These are phyloP conservation scores for Pestalotiopsis sp. DNA, from an alignment of 2,329 filamentous ascomycete genomes.

Conservation along the genomic window DNA sequence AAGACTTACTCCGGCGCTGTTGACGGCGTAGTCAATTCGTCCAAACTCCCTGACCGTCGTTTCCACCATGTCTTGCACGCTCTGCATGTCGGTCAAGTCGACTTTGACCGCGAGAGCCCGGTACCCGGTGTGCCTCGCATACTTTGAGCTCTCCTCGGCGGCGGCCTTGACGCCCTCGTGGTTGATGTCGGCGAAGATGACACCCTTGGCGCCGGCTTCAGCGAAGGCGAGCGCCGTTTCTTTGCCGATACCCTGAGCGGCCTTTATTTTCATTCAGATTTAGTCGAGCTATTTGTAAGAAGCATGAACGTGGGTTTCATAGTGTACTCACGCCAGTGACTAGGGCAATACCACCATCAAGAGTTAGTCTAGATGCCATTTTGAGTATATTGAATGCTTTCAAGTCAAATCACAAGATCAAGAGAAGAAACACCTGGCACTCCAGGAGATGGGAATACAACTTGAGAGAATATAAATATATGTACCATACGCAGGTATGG, in stretches of 20 bases:
- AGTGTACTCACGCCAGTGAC: too few species aligned
- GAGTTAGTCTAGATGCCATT: too few species aligned
- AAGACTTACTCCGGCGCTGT: neutral
- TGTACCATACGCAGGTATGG: too few species aligned
- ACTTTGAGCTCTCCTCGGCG: neutral
- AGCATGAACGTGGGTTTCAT: too few species aligned
- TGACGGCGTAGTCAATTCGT: conserved; percentile 3
- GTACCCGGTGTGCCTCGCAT: neutral
- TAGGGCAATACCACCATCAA: too few species aligned
- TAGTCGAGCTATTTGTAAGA: too few species aligned
- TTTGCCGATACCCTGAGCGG: neutral
- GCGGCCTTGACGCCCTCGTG: neutral
- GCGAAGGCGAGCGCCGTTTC: neutral
- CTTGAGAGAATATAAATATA: too few species aligned
- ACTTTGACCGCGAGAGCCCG: neutral
- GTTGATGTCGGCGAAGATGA: conserved; percentile 1
- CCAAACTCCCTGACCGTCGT: neutral
- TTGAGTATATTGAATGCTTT: too few species aligned
- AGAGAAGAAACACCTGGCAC: too few species aligned
- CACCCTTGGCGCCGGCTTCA: neutral
- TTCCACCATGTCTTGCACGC: neutral
- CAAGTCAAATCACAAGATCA: too few species aligned
- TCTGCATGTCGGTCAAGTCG: neutral
- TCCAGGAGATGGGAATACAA: too few species aligned
- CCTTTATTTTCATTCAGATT: neutral